phyloP scores from a whole-genome alignment of 371 early-diverging fungal species.

The Apophysomyces variabilis region DNA sequence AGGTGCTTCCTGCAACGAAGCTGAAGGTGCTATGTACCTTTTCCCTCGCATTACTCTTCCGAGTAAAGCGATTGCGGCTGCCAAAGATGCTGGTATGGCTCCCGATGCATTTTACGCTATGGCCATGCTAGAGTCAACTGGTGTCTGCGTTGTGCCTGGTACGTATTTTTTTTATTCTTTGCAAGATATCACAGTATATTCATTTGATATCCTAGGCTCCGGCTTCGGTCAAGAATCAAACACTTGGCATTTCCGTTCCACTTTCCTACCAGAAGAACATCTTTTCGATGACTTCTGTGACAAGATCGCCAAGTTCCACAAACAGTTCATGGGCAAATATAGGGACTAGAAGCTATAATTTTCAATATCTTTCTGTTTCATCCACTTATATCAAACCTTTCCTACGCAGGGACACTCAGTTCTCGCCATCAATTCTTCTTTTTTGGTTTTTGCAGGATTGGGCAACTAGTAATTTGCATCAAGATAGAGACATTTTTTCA shows the following conservation, averaged over 20 bases:
- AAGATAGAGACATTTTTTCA: too few species aligned
- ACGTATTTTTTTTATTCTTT: not conserved
- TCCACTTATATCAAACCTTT: not conserved
- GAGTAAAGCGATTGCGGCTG: constrained; percentile 76
- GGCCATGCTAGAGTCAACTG: constrained; percentile 91
- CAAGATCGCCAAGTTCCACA: constrained; percentile 79
- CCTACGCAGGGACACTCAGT: too few species aligned
- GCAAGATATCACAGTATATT: not conserved
- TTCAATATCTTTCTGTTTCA: not conserved
- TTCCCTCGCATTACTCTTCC: constrained; percentile 88
- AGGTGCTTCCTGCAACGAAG: constrained; percentile 86
- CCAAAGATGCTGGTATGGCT: constrained; percentile 60
- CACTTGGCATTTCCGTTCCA: constrained; percentile 95
- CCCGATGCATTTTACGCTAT: constrained; percentile 91
- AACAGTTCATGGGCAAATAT: constrained; percentile 78
- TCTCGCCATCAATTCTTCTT: too few species aligned
- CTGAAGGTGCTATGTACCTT: constrained; percentile 96
- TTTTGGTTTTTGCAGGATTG: too few species aligned
- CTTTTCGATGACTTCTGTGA: constrained; percentile 88
- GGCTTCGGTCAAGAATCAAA: constrained; percentile 93
- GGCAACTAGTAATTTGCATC: too few species aligned
- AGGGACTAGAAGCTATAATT: constrained; percentile 29
- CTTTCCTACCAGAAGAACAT: constrained; percentile 94
- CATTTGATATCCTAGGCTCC: constrained; percentile 23
- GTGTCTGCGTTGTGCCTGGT: constrained; percentile 74